A percentile compares a stretch with the other conserved stretches of the same genome.
Evolutionary conservation across 208 protist genomes (phyloP).

Genomic region (Perkinsela sp.): DNA sequence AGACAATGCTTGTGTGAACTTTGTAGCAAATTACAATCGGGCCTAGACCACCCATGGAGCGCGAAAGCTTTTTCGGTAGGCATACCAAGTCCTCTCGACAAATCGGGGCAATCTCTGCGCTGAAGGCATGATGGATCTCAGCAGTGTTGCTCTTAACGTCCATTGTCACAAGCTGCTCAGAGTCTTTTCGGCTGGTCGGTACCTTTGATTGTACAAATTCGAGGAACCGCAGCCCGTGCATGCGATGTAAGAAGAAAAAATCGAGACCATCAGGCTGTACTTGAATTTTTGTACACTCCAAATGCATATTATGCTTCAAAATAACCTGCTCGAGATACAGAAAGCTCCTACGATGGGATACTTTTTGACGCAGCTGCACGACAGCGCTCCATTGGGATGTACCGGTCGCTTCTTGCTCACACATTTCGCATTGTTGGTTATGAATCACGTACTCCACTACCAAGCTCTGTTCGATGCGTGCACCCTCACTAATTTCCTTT

Average conservation of each 20-base stretch:
- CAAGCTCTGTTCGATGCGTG: conserved; percentile 86
- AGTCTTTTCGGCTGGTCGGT: conserved; percentile 61
- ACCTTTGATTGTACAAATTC: conserved; percentile 75
- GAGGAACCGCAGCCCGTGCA: conserved; percentile 81
- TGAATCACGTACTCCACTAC: conserved; percentile 85
- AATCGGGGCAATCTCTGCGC: conserved; percentile 86
- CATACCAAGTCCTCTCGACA: conserved; percentile 80
- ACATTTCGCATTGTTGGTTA: conserved; percentile 83
- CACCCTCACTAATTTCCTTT: conserved; percentile 79
- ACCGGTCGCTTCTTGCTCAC: conserved; percentile 73
- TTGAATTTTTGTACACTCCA: conserved; percentile 77
- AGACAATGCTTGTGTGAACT: conserved; percentile 72
- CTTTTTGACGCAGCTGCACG: conserved; percentile 93
- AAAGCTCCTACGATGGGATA: conserved; percentile 93
- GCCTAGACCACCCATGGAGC: conserved; percentile 46
- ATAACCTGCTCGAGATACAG: conserved; percentile 94
- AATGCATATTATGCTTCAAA: conserved; percentile 81
- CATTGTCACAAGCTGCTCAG: conserved; percentile 82
- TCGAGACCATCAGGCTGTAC: conserved; percentile 83
- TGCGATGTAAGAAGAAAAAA: conserved; percentile 87
- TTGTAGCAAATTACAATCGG: conserved; percentile 75
- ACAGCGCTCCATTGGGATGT: conserved; percentile 89
- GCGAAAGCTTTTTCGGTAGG: conserved; percentile 59
- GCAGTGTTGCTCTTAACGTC: conserved; percentile 92
- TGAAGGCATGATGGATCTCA: conserved; percentile 89